phyloP scores from a whole-genome alignment of 1,139 yeast genomes.

The Ogataea hybrid region DNA sequence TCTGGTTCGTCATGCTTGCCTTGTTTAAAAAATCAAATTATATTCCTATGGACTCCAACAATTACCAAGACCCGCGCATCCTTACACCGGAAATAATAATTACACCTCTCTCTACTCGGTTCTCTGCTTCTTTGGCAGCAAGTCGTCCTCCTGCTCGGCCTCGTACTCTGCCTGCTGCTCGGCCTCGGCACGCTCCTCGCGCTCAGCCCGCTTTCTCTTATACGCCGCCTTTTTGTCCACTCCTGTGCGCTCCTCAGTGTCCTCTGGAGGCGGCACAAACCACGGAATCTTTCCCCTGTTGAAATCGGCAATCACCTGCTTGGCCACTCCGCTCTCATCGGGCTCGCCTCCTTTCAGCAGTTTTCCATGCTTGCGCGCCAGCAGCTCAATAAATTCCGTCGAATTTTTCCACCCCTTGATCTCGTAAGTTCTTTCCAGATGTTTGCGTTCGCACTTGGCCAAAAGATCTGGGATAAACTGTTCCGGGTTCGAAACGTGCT shows the following conservation, averaged over 20 bases:
- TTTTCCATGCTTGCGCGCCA: slow-evolving; percentile 92
- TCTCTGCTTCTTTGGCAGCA: slow-evolving; percentile 14
- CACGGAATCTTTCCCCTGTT: slow-evolving; percentile 98
- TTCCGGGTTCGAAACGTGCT: slow-evolving; percentile 92
- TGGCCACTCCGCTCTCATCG: slow-evolving; percentile 91
- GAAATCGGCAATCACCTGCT: slow-evolving; percentile 87
- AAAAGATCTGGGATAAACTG: slow-evolving; percentile 90
- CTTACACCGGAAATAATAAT: slow-evolving; percentile 2
- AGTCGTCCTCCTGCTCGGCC: slow-evolving; percentile 16
- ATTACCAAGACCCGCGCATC: slow-evolving; percentile 1
- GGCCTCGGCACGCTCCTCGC: slow-evolving; percentile 30
- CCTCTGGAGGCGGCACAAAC: slow-evolving; percentile 93
- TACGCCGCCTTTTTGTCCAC: slow-evolving; percentile 57
- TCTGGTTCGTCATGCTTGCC: slow-evolving; percentile 13
- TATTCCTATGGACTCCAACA: background rate
- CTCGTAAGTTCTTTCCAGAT: slow-evolving; percentile 94
- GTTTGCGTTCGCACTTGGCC: slow-evolving; percentile 82
- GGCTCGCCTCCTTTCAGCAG: slow-evolving; percentile 97
- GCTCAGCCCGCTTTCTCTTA: slow-evolving; percentile 46
- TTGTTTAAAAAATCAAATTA: background rate
- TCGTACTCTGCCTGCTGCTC: slow-evolving; percentile 26
- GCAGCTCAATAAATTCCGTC: slow-evolving; percentile 78
- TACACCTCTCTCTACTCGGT: slow-evolving; percentile 4
- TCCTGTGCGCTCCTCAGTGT: slow-evolving; percentile 48
- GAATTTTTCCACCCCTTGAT: slow-evolving; percentile 89